Evolutionary conservation across 2,329 filamentous ascomycete genomes (phyloP).

Genomic region (Colletotrichum magnum): DNA sequence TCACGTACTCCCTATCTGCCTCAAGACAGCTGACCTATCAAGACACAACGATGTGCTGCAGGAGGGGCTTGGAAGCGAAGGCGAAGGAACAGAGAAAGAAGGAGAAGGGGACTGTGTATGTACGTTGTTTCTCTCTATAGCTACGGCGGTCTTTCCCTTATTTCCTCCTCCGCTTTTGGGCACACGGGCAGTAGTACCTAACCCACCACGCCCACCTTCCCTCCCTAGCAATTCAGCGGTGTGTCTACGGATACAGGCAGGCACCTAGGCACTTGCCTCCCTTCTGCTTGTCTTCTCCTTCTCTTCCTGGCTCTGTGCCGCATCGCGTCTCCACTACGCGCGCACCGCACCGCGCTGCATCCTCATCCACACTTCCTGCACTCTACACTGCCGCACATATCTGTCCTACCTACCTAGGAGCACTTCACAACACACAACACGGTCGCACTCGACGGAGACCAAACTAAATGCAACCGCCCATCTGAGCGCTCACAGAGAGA

Average conservation of each 20-base stretch:
- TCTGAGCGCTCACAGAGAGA: conserved; percentile 13
- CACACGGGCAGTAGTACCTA: no score
- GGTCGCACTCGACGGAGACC: conserved; percentile 20
- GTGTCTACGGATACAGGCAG: no score
- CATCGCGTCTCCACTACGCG: conserved; percentile 14
- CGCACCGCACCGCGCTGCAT: background rate
- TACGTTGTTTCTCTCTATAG: background rate
- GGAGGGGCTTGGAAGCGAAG: conserved; percentile 3
- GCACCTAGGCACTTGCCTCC: background rate
- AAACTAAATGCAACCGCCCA: conserved; percentile 26
- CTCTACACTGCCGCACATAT: conserved; percentile 12
- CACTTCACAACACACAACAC: conserved; percentile 1
- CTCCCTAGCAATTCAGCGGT: no score
- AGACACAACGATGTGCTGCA: conserved; percentile 6
- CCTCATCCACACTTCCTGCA: conserved; percentile 22
- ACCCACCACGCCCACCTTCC: no score
- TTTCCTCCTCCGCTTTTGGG: no score
- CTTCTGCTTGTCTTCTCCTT: background rate
- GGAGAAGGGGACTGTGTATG: conserved; percentile 12
- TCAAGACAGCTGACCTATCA: conserved; percentile 3
- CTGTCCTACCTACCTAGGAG: background rate
- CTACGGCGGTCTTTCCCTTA: background rate
- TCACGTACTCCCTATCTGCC: background rate
- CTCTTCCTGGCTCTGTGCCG: background rate
- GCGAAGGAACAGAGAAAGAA: background rate